Conservation (phyloP, 495 filamentous ascomycete species). For the Penicillium daleae region DNA sequence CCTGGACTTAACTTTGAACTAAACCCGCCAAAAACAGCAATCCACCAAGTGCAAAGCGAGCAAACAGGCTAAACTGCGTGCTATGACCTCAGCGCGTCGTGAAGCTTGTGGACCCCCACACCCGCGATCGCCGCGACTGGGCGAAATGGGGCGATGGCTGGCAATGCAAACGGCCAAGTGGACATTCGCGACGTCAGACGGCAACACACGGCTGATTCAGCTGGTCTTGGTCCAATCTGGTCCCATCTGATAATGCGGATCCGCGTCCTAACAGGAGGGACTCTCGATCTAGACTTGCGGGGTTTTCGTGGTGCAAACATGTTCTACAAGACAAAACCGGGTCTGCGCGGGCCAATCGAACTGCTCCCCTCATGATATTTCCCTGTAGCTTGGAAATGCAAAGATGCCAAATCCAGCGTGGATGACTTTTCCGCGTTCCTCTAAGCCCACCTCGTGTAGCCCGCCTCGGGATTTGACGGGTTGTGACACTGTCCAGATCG, state of each 20-base stretch:
- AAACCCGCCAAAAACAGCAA: not conserved
- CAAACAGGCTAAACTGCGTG: conserved; percentile 17
- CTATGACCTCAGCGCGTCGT: conserved; percentile 23
- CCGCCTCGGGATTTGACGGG: conserved; percentile 2
- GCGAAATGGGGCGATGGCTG: not conserved
- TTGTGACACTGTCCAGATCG: not conserved
- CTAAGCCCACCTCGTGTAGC: conserved; percentile 10
- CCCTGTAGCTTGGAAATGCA: not conserved
- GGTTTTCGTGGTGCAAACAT: conserved; percentile 32
- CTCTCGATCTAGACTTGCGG: conserved; percentile 33
- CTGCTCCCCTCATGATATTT: not conserved
- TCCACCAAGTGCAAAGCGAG: conserved; percentile 7
- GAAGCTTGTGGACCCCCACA: conserved; percentile 19
- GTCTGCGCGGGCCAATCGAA: conserved; percentile 13
- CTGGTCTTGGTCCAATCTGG: conserved; percentile 2
- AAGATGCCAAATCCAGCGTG: not conserved
- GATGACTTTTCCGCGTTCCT: conserved; percentile 6
- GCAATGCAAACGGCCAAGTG: conserved; percentile 26
- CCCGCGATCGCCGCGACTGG: conserved; percentile 12
- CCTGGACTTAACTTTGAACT: not conserved
- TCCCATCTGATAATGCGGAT: conserved; percentile 24
- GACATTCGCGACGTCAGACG: conserved; percentile 25
- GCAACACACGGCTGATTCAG: conserved; percentile 19
- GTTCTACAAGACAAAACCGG: conserved; percentile 24
- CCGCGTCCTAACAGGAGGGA: conserved; percentile 9